Evolutionary conservation across 164 flowering plant species (phyloP).

Genomic region (Vitis rotundifolia): DNA sequence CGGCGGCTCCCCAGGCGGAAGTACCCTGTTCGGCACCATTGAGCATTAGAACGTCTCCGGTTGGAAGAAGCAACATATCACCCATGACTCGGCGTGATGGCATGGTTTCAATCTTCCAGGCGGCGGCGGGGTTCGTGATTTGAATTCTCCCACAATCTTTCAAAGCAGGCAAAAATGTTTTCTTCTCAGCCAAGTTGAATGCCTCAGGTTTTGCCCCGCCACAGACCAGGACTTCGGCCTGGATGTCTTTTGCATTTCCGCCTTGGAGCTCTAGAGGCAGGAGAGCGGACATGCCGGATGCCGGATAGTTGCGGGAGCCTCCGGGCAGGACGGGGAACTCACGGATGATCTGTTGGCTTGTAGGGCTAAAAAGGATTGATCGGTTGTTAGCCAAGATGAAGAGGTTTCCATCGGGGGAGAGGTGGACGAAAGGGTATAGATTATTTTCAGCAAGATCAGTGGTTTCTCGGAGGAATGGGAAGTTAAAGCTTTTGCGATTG

Average conservation of each 20-base stretch:
- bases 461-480: slow-evolving; percentile 56
- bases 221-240: slow-evolving; percentile 64
- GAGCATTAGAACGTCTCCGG: slow-evolving; percentile 60
- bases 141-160: slow-evolving; percentile 52
- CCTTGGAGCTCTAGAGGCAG: slow-evolving; percentile 60
- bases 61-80: slow-evolving; percentile 77
- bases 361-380: slow-evolving; percentile 55
- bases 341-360: slow-evolving; percentile 30
- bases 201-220: slow-evolving; percentile 57
- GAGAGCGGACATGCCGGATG: slow-evolving; percentile 64
- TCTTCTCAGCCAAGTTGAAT: slow-evolving; percentile 10
- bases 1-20: slow-evolving; percentile 66
- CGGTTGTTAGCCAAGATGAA: slow-evolving; percentile 85
- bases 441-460: slow-evolving; percentile 68
- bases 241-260: not conserved
- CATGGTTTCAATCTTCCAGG: slow-evolving; percentile 75
- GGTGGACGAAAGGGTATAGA: slow-evolving; percentile 80
- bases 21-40: slow-evolving; percentile 80
- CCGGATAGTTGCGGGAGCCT: slow-evolving; percentile 84
- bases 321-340: slow-evolving; percentile 59
- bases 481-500: slow-evolving; percentile 10
- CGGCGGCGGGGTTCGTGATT: slow-evolving; percentile 28
- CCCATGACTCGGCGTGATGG: slow-evolving; percentile 70
- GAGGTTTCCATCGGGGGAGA: slow-evolving; percentile 77
- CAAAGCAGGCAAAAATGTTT: slow-evolving; percentile 40